phyloP scores from a whole-genome alignment of 345 rosid species.

The Acer negundo region DNA sequence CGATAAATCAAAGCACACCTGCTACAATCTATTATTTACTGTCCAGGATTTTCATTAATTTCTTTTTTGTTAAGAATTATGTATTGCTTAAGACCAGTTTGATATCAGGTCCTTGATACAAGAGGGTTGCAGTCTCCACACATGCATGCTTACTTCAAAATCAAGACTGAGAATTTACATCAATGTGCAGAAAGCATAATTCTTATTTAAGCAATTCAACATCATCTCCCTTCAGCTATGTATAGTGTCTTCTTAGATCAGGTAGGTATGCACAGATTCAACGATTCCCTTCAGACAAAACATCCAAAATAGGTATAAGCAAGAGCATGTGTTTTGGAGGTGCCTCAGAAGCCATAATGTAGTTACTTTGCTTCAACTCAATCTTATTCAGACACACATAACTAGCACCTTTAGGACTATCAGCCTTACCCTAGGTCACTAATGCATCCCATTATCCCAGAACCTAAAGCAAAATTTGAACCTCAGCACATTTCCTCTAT shows the following conservation, averaged over 20 bases:
- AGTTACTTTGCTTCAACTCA: neutral
- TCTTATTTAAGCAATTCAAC: neutral
- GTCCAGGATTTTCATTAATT: neutral
- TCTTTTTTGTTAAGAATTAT: neutral
- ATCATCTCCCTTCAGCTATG: neutral
- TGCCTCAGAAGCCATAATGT: neutral
- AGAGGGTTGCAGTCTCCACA: neutral
- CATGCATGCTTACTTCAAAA: neutral
- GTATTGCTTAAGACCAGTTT: neutral
- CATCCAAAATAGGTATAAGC: neutral
- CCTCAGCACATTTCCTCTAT: neutral
- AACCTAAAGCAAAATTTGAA: neutral
- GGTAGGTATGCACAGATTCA: conserved; percentile 3
- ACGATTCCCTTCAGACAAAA: neutral
- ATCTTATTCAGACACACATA: neutral
- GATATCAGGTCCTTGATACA: neutral
- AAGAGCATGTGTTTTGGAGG: neutral
- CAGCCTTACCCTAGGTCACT: neutral
- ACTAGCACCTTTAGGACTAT: neutral
- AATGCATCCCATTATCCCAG: neutral
- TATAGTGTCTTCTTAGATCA: neutral
- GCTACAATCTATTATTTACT: neutral
- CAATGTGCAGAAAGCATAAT: neutral
- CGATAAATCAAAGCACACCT: neutral
- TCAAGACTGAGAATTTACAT: neutral